These are phyloP conservation scores for Psilocybe azurescens DNA, from an alignment of 768 basidiomycete species.

Conservation along the genomic window DNA sequence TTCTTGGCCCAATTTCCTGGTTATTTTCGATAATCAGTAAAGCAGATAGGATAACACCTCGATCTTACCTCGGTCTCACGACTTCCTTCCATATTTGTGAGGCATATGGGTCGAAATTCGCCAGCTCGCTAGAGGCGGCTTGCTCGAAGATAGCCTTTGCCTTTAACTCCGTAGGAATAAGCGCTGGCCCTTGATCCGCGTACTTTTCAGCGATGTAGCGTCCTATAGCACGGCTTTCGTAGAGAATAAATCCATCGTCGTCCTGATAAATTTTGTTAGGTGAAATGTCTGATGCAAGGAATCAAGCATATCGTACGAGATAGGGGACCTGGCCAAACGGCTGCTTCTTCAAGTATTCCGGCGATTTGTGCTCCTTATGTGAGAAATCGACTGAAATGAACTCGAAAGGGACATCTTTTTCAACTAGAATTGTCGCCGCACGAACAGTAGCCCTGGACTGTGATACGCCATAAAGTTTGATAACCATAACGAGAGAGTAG, in stretches of 20 bases:
- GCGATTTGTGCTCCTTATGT: constrained; percentile 50
- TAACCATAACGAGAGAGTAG: constrained; percentile 37
- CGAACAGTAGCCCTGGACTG: constrained; percentile 52
- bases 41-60: not conserved
- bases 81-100: constrained; percentile 48
- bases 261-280: constrained; percentile 43
- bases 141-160: constrained; percentile 54
- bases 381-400: constrained; percentile 46
- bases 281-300: constrained; percentile 28
- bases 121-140: constrained; percentile 54
- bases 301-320: constrained; percentile 37
- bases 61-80: constrained; percentile 52
- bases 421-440: constrained; percentile 54
- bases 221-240: constrained; percentile 64
- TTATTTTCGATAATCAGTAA: not conserved
- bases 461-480: constrained; percentile 48
- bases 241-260: constrained; percentile 70
- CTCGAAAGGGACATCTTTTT: constrained; percentile 62
- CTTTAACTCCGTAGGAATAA: constrained; percentile 51
- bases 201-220: constrained; percentile 67
- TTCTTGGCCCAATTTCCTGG: constrained; percentile 24
- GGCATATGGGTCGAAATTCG: constrained; percentile 59
- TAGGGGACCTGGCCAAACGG: constrained; percentile 70
- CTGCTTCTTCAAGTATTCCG: constrained; percentile 51
- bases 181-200: constrained; percentile 48